Evolutionary conservation across 176 grass and related monocot genomes (phyloP).

Genomic region (Avena eriantha): DNA sequence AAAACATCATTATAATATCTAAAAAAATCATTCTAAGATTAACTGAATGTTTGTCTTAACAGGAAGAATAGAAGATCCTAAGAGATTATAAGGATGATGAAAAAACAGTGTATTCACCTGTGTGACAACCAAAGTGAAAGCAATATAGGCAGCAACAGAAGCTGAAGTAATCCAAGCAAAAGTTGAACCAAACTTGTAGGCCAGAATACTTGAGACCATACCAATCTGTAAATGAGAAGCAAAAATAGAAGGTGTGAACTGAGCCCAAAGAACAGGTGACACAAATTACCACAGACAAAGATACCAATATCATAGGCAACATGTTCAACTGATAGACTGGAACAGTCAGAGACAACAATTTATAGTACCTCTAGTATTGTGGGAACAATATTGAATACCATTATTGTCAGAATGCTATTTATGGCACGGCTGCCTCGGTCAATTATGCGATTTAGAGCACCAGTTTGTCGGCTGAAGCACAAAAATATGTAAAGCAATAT

Average conservation of each 20-base stretch:
- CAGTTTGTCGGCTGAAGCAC: slow-evolving; percentile 93
- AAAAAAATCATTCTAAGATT: neutral
- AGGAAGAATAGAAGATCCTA: slow-evolving; percentile 3
- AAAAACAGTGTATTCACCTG: slow-evolving; percentile 61
- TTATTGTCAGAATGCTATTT: slow-evolving; percentile 90
- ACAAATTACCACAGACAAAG: slow-evolving; percentile 25
- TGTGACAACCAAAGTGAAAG: slow-evolving; percentile 94
- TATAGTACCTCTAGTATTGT: slow-evolving; percentile 87
- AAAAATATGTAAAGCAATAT: slow-evolving; percentile 44
- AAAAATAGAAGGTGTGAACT: slow-evolving; percentile 27
- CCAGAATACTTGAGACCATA: slow-evolving; percentile 96
- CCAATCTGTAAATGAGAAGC: slow-evolving; percentile 67
- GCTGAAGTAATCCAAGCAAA: slow-evolving; percentile 99
- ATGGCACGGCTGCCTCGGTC: slow-evolving; percentile 95
- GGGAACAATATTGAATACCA: slow-evolving; percentile 96
- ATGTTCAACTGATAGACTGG: slow-evolving; percentile 9
- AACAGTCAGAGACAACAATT: slow-evolving; percentile 16
- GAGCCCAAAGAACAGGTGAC: neutral
- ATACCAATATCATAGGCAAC: slow-evolving; percentile 5
- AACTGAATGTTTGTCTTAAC: neutral
- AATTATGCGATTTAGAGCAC: slow-evolving; percentile 93
- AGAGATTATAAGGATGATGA: neutral
- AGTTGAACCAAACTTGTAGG: slow-evolving; percentile 90
- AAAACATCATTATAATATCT: too few relatives aligned
- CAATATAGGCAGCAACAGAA: slow-evolving; percentile 88